Evolutionary conservation across 1,284 basidiomycete species (phyloP).

Genomic region (Cerioporus squamosus): DNA sequence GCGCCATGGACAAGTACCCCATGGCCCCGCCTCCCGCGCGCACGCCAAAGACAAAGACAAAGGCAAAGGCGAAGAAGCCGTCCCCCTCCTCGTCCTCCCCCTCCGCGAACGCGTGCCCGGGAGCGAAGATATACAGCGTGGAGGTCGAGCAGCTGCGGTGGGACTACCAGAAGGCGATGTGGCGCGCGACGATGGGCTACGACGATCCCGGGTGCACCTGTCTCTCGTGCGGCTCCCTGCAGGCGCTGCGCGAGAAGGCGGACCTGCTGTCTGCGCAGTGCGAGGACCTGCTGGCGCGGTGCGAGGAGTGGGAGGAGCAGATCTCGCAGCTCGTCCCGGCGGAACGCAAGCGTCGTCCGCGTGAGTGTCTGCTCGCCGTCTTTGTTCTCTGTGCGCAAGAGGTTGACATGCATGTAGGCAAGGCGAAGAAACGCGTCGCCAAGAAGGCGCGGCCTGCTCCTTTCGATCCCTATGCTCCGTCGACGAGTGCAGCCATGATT

Average conservation of each 20-base stretch:
- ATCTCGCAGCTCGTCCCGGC: background rate
- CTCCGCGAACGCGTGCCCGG: background rate
- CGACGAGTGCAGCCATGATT: conserved; percentile 13
- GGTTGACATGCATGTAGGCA: conserved; percentile 1
- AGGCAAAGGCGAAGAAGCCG: background rate
- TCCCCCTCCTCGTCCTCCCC: background rate
- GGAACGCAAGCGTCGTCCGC: conserved; percentile 7
- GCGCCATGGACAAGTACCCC: conserved; percentile 27
- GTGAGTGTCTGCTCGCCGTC: conserved; percentile 9
- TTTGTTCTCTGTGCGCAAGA: background rate
- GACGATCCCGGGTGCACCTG: conserved; percentile 14
- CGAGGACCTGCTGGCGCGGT: conserved; percentile 6
- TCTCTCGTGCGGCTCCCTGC: conserved; percentile 15
- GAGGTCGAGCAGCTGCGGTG: conserved; percentile 22
- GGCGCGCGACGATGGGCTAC: conserved; percentile 8
- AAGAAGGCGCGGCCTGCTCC: conserved; percentile 10
- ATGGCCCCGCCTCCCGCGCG: conserved; percentile 7
- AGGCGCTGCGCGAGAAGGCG: conserved; percentile 5
- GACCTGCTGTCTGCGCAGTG: conserved; percentile 5
- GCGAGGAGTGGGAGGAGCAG: conserved; percentile 4
- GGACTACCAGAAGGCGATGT: conserved; percentile 18
- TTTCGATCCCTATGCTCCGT: conserved; percentile 22
- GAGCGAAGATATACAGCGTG: conserved; percentile 11
- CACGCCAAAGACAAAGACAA: background rate
- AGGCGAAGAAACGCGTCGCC: conserved; percentile 5